Percentiles rank a stretch among this genome's conserved stretches.
Conservation (phyloP, 2,329 filamentous ascomycete species). For the Alternaria postmessia region DNA sequence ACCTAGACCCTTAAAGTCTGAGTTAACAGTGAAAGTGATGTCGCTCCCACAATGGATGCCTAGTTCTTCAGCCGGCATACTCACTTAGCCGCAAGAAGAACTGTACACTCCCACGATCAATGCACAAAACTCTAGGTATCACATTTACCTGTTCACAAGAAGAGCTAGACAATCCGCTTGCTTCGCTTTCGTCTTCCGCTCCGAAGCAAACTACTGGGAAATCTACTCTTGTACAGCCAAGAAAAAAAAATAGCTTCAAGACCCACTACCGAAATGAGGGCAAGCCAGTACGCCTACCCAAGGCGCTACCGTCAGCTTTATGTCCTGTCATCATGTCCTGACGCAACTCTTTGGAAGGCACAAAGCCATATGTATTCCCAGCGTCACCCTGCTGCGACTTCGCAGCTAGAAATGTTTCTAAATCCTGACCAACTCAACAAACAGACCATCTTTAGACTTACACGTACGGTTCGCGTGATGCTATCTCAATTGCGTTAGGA, state of each 20-base stretch:
- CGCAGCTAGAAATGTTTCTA: neutral
- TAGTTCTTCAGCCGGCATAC: neutral
- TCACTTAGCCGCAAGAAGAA: neutral
- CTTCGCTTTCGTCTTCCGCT: neutral
- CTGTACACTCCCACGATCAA: neutral
- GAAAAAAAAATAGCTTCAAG: neutral
- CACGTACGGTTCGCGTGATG: neutral
- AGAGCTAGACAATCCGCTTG: neutral
- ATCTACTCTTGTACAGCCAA: neutral
- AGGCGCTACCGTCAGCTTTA: neutral
- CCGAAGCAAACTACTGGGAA: neutral
- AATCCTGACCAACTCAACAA: neutral
- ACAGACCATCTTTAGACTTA: neutral
- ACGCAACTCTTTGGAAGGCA: neutral
- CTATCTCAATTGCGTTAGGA: neutral
- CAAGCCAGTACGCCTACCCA: neutral
- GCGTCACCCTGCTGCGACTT: neutral
- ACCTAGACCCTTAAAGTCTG: neutral
- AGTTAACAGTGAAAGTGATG: neutral
- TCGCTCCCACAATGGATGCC: neutral
- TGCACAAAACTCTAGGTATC: neutral
- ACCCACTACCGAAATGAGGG: neutral
- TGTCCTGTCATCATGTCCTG: neutral
- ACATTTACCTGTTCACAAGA: neutral
- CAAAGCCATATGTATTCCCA: neutral